Base-by-base conservation (phyloP, 2,329 filamentous ascomycete genomes). In the Colletotrichum graminicola region DNA sequence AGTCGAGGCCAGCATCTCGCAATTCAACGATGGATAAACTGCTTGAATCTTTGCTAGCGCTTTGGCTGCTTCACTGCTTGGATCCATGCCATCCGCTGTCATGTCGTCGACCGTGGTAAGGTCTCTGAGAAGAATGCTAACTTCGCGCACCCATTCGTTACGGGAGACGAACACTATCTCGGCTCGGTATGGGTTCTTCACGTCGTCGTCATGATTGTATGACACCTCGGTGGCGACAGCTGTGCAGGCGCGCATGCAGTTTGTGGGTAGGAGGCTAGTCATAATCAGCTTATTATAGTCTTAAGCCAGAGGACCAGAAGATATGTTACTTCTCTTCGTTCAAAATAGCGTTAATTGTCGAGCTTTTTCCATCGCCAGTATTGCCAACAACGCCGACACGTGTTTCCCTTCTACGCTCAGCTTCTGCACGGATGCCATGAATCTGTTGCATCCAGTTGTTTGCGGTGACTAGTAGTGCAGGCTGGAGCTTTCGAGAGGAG, bases 201-300 rank as follows among this genome's bases (percentile, higher is more conserved):
- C 77, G 7, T 84, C 76, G 0, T 81, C 75, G 12, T 80, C 84
- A 29, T 84, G n/a, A 62, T 91, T 91, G 78, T 84, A 91, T 0
- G 85, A 85, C 1, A 92, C 82, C 74, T 91, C 89, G 0, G 89
- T 91, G 0, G 89, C 84, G 0, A 88, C 87, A 0, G 89, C 88
- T 0, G 89, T 92, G 70, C 89, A 91, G 0, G 89, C 89, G 36
- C 87, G 80, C 84, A 90, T 87, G 75, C 88, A 88, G 64, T 77
- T 82, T 0, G 81, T 83, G 0, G 80, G 82, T 1, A 83, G 71
- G 6, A 83, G 73, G 83, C 83, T 82, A 2, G 0, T 3, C 8
- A 47, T 0, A 2, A 11, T 62, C 21, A 67, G 64, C n/a, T 34
- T 7, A 21, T 0, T 11, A 16, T 6, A 21, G 14, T 49, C 2